Evolutionary conservation across 2,329 filamentous ascomycete species (phyloP).

Genomic region (Stagonosporopsis chrysanthemi): DNA sequence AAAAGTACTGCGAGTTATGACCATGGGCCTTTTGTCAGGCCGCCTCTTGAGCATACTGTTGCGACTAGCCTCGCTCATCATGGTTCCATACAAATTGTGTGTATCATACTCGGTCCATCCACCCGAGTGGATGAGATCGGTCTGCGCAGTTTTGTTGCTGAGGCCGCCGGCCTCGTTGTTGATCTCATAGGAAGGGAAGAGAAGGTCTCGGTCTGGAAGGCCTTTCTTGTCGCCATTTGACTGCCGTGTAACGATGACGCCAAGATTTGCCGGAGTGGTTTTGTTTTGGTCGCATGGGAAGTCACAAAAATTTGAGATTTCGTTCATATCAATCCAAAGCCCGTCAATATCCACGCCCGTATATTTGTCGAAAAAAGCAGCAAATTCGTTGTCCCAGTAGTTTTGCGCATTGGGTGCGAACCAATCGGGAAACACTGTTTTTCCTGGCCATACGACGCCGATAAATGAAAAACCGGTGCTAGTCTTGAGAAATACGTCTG

Average conservation of each 20-base stretch:
- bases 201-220: constrained; percentile 67
- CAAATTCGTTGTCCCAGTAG: constrained; percentile 76
- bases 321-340: constrained; percentile 53
- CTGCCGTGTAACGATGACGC: constrained; percentile 14
- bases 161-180: constrained; percentile 61
- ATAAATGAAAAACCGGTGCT: constrained; percentile 64
- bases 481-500: constrained; percentile 60
- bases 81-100: constrained; percentile 76
- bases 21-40: constrained; percentile 68
- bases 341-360: constrained; percentile 77
- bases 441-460: constrained; percentile 79
- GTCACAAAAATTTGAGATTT: constrained; percentile 44
- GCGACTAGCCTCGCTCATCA: constrained; percentile 74
- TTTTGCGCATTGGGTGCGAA: constrained; percentile 68
- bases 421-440: constrained; percentile 78
- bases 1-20: constrained; percentile 81
- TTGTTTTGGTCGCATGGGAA: constrained; percentile 58
- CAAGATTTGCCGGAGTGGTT: constrained; percentile 32
- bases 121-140: constrained; percentile 71
- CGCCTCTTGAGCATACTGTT: constrained; percentile 74
- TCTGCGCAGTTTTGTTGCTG: constrained; percentile 64
- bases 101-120: constrained; percentile 75
- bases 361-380: constrained; percentile 68
- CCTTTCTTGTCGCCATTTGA: constrained; percentile 58
- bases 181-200: constrained; percentile 71